Base-by-base conservation (phyloP, 2,329 filamentous ascomycete genomes). In the Myriosclerotinia duriaeana region DNA sequence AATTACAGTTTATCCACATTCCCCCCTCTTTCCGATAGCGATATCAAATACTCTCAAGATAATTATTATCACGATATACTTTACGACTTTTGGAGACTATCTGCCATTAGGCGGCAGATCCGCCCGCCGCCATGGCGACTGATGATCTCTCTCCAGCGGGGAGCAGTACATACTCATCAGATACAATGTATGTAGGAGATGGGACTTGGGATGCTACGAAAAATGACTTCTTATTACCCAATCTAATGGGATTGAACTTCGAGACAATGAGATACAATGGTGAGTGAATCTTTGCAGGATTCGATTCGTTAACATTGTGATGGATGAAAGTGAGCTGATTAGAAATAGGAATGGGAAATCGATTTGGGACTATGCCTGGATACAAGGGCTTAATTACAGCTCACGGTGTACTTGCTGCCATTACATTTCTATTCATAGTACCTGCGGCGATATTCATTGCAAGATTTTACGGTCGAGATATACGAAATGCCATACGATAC, bases 221-320 rank as follows among this genome's bases (percentile, higher is more conserved):
- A 76, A 92, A 93, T 74, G 87, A 85, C 22, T 95, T 94, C 76
- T 80, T 95, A 64, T 79, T 95, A 62, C 91, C 91, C 46, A 93
- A 93, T 74, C 80, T 95, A 55, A 82, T 88, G 73, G 90, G 90
- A 11, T 78, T 92, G 70, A 91, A 93, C 76, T 91, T 92, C 76
- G 89, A 89, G 60, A 93, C 91, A 7, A 93, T 91, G 87, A 87
- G 84, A 76, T 93, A 92, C 79, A 95, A 95, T 84, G 91, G 90
- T 92, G 34, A 50, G 62, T 65, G 53, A 26, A 61, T 50, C 12
- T 56, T 48, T 38, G 30, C 40, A 17, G 79, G n/a, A 54, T 12
- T 40, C 26, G 34, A 61, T 60, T 54, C 63, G 26, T 22, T 46
- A 22, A 63, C 34, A 67, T 72, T 69, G 73, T 58, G 17, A 53